Percentiles rank a stretch among this genome's conserved stretches.
Evolutionary conservation across 345 rosid species (phyloP).

Genomic region (Aquilaria sinensis): DNA sequence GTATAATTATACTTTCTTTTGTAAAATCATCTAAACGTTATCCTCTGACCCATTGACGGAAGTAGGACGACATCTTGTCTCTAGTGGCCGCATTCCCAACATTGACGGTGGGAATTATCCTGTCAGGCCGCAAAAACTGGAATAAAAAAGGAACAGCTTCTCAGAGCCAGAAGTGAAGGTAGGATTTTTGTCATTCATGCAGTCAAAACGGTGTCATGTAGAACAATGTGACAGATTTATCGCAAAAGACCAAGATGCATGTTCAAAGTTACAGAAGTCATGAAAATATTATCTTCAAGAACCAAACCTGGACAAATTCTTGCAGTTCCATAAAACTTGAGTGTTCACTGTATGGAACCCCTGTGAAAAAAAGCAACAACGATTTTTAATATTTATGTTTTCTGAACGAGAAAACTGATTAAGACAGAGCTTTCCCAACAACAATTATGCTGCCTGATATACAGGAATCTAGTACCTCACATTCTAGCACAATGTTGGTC

Average conservation of each 20-base stretch:
- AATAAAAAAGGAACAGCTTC: constrained; percentile 12
- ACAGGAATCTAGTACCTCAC: too few relatives aligned
- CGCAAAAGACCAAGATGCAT: too few relatives aligned
- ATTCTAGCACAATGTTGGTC: too few relatives aligned
- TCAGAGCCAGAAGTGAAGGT: neutral
- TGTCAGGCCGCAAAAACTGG: constrained; percentile 65
- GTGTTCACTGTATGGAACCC: constrained; percentile 84
- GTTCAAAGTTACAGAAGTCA: neutral
- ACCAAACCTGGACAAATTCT: constrained; percentile 66
- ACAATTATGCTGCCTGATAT: too few relatives aligned
- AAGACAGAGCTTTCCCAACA: too few relatives aligned
- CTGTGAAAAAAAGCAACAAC: constrained; percentile 21
- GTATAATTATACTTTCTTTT: neutral
- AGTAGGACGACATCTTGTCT: constrained; percentile 69
- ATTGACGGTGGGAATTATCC: constrained; percentile 79
- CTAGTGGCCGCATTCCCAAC: constrained; percentile 48
- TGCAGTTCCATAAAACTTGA: constrained; percentile 70
- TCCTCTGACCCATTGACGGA: constrained; percentile 60
- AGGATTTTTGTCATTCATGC: neutral
- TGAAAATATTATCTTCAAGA: neutral
- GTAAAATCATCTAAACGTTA: neutral
- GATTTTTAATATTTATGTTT: too few relatives aligned
- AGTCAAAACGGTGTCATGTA: neutral
- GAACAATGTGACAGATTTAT: too few relatives aligned
- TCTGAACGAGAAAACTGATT: too few relatives aligned